phyloP scores from a whole-genome alignment of 2,329 filamentous ascomycete genomes.

The Arthrocladium fulminans region DNA sequence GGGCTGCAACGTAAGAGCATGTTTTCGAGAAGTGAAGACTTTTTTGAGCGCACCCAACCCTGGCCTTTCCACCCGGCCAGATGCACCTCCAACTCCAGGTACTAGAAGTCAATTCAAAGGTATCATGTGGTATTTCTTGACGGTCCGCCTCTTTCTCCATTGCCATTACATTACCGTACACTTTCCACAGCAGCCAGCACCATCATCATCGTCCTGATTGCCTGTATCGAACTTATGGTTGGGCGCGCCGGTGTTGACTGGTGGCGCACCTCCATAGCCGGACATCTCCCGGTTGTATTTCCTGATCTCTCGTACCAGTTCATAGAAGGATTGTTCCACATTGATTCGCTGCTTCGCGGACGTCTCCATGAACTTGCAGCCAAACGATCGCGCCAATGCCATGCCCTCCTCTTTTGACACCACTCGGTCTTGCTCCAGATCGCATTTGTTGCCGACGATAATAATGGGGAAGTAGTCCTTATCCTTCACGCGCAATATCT shows the following conservation, averaged over 20 bases:
- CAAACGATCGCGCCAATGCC: conserved; percentile 73
- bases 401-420: conserved; percentile 92
- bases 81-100: conserved; percentile 6
- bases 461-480: conserved; percentile 99
- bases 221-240: conserved; percentile 61
- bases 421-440: conserved; percentile 86
- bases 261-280: conserved; percentile 52
- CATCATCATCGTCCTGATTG: conserved; percentile 37
- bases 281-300: conserved; percentile 98
- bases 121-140: conserved; percentile 5
- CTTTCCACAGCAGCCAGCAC: conserved; percentile 68
- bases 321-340: conserved; percentile 97
- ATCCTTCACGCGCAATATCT: conserved; percentile 97
- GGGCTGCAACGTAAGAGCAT: neutral
- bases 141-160: conserved; percentile 3
- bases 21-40: conserved; percentile 6
- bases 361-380: conserved; percentile 98
- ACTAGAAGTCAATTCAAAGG: neutral
- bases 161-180: conserved; percentile 68
- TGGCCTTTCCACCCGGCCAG: neutral
- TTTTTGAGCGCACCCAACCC: conserved; percentile 6
- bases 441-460: conserved; percentile 97
- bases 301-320: conserved; percentile 94
- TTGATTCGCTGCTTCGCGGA: conserved; percentile 97
- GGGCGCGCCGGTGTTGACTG: conserved; percentile 58